Percentiles rank a stretch among this genome's conserved stretches.
phyloP scores from a whole-genome alignment of 2,329 filamentous ascomycete species.

The Cephalotrichum gorgonifer region DNA sequence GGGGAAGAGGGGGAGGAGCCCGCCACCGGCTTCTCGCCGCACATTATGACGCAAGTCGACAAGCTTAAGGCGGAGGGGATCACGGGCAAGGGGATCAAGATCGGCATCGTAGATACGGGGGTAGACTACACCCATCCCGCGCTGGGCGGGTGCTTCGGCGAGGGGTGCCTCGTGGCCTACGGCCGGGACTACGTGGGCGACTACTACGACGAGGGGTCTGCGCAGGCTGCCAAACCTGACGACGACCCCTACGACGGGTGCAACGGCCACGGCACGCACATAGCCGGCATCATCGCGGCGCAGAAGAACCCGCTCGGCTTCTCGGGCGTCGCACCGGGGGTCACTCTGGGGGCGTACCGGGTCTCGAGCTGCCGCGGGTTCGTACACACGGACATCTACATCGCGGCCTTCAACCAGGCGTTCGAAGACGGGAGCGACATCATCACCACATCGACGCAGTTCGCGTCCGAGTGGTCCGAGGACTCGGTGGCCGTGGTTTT shows the following conservation, averaged over 20 bases:
- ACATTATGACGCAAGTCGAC: slow-evolving; percentile 47
- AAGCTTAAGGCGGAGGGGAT: slow-evolving; percentile 36
- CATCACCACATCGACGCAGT: slow-evolving; percentile 44
- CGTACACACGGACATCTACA: slow-evolving; percentile 43
- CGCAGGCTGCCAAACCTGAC: slow-evolving; percentile 22
- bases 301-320: slow-evolving; percentile 37
- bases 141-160: slow-evolving; percentile 53
- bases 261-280: slow-evolving; percentile 50
- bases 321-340: slow-evolving; percentile 45
- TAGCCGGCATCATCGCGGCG: slow-evolving; percentile 52
- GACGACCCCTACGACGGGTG: slow-evolving; percentile 43
- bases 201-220: slow-evolving; percentile 29
- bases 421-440: slow-evolving; percentile 47
- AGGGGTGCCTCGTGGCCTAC: slow-evolving; percentile 44
- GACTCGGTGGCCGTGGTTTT: slow-evolving; percentile 39
- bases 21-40: slow-evolving; percentile 32
- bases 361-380: slow-evolving; percentile 45
- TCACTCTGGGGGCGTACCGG: slow-evolving; percentile 44
- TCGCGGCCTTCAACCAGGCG: slow-evolving; percentile 48
- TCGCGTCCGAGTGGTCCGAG: slow-evolving; percentile 38
- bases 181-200: slow-evolving; percentile 52
- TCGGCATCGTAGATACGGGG: slow-evolving; percentile 44
- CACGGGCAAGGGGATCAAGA: slow-evolving; percentile 39
- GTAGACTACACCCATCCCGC: slow-evolving; percentile 54
- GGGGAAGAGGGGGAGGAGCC: slow-evolving; percentile 7